Evolutionary conservation across 192 early-diverging fungal species (phyloP).

Genomic region (Backusella macrospora): DNA sequence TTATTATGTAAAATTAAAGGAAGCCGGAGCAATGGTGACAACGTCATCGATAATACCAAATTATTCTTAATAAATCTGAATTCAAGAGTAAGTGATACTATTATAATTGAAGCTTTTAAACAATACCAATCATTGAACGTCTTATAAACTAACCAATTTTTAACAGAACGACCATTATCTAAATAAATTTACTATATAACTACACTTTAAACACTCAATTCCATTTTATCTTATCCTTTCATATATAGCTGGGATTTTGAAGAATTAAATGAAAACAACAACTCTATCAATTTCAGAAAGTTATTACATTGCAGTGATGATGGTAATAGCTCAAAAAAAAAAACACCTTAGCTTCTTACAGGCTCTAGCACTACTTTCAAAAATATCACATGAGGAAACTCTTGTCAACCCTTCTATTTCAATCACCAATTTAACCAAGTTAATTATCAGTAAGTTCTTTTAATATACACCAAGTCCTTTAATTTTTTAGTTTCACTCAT

Average conservation of each 20-base stretch:
- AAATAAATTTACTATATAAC: slow-evolving; percentile 47
- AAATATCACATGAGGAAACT: slow-evolving; percentile 70
- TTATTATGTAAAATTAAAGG: slow-evolving; percentile 29
- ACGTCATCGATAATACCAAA: not conserved
- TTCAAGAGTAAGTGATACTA: not conserved
- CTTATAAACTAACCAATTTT: not conserved
- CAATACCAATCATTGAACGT: not conserved
- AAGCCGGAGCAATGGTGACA: slow-evolving; percentile 16
- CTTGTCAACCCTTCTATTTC: slow-evolving; percentile 85
- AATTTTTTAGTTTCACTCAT: not conserved
- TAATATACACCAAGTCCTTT: not conserved
- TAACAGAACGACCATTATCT: not conserved
- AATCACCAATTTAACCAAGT: slow-evolving; percentile 79
- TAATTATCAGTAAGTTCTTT: slow-evolving; percentile 46
- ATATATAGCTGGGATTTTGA: slow-evolving; percentile 91
- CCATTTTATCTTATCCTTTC: slow-evolving; percentile 78
- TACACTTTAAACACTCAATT: too few species aligned
- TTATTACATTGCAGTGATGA: not conserved
- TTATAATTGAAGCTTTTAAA: not conserved
- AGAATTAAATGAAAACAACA: slow-evolving; percentile 42
- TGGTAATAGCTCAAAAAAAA: slow-evolving; percentile 8
- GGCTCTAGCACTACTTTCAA: slow-evolving; percentile 7
- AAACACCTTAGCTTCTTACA: not conserved
- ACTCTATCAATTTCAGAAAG: not conserved
- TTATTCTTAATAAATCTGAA: not conserved